Conservation (phyloP, 1,139 yeast species). For the Geotrichum fermentans region DNA sequence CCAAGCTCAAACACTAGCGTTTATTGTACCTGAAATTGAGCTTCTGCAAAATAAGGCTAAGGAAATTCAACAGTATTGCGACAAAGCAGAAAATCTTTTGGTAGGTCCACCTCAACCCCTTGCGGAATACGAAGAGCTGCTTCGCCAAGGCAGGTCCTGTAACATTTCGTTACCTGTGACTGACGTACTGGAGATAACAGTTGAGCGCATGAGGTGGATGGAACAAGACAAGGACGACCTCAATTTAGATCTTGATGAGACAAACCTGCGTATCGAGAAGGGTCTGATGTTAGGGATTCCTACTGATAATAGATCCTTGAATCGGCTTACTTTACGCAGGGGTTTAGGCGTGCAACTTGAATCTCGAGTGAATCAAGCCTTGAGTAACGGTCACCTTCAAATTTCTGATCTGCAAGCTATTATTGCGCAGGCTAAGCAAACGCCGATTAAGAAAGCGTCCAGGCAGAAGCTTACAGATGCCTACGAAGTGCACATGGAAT, state of each 20-base stretch:
- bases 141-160: slow-evolving; percentile 52
- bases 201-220: slow-evolving; percentile 51
- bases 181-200: slow-evolving; percentile 45
- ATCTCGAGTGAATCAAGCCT: slow-evolving; percentile 16
- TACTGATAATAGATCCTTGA: slow-evolving; percentile 26
- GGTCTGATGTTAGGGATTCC: slow-evolving; percentile 41
- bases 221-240: slow-evolving; percentile 33
- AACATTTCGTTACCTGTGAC: slow-evolving; percentile 55
- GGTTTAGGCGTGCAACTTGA: slow-evolving; percentile 28
- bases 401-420: slow-evolving; percentile 22
- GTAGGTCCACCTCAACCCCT: slow-evolving; percentile 20
- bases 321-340: slow-evolving; percentile 22
- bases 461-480: slow-evolving; percentile 13
- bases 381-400: slow-evolving; percentile 18
- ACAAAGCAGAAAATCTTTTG: slow-evolving; percentile 6
- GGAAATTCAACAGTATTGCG: slow-evolving; percentile 51
- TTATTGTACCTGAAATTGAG: slow-evolving; percentile 56
- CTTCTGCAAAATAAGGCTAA: slow-evolving; percentile 51
- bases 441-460: slow-evolving; percentile 20
- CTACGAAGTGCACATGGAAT: slow-evolving; percentile 11
- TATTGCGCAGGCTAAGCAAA: slow-evolving; percentile 16
- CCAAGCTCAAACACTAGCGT: slow-evolving; percentile 48
- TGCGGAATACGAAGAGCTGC: slow-evolving; percentile 34
- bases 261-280: slow-evolving; percentile 40
- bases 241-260: slow-evolving; percentile 35